Evolutionary conservation across 2,329 filamentous ascomycete species (phyloP).

Genomic region (Diaporthe humulicola): DNA sequence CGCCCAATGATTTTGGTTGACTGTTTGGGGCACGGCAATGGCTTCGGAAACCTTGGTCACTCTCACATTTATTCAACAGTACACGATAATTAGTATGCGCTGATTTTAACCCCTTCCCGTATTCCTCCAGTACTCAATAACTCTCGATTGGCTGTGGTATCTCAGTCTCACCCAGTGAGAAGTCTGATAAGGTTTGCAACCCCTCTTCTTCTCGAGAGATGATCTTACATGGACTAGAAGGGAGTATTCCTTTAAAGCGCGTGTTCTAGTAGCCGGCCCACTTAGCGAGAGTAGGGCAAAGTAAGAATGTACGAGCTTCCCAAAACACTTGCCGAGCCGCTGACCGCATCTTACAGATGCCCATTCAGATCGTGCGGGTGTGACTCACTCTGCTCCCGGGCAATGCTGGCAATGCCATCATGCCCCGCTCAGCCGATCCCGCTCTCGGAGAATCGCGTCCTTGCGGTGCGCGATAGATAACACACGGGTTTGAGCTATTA

Average conservation of each 20-base stretch:
- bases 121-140: too few species aligned
- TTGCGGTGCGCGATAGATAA: too few species aligned
- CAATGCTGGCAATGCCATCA: background rate
- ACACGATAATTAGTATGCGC: too few species aligned
- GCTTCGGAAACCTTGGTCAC: too few species aligned
- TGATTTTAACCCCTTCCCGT: too few species aligned
- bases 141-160: too few species aligned
- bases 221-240: background rate
- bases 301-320: background rate
- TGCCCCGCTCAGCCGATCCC: slow-evolving; percentile 1
- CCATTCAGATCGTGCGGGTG: background rate
- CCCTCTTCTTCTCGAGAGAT: background rate
- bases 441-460: slow-evolving; percentile 7
- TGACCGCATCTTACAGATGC: background rate
- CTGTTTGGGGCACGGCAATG: too few species aligned
- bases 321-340: background rate
- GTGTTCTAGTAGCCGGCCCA: background rate
- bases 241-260: background rate
- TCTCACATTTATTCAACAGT: too few species aligned
- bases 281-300: background rate
- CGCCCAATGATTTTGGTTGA: too few species aligned
- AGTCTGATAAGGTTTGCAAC: too few species aligned
- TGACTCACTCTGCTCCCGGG: background rate
- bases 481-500: background rate
- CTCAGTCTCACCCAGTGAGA: too few species aligned